A percentile compares a stretch with the other conserved stretches of the same genome.
Conservation (phyloP, 805 yeast genomes). For the Candida ortonii region DNA sequence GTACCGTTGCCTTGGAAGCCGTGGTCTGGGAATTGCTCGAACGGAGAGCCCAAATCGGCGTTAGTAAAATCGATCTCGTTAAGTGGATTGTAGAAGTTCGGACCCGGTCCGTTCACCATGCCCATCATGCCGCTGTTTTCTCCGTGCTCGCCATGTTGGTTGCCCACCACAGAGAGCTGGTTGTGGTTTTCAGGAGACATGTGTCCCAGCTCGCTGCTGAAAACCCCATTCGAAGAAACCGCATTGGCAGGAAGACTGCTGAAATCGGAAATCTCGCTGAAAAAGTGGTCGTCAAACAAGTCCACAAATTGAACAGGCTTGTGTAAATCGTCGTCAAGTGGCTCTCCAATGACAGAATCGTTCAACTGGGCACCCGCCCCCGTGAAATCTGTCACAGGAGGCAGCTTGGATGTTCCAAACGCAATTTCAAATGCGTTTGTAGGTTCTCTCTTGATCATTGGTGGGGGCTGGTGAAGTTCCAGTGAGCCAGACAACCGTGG, state of each 20-base stretch:
- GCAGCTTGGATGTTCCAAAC: constrained; percentile 35
- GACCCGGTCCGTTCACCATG: constrained; percentile 8
- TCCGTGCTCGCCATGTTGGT: constrained; percentile 1
- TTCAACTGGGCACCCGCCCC: constrained; percentile 5
- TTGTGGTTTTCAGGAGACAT: constrained; percentile 7
- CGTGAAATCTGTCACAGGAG: constrained; percentile 35
- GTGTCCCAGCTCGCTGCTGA: constrained; percentile 8
- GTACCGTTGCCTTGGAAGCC: constrained; percentile 1
- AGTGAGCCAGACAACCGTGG: constrained; percentile 13
- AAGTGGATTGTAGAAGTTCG: constrained; percentile 28
- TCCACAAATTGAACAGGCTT: constrained; percentile 23
- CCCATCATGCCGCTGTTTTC: constrained; percentile 11
- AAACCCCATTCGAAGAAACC: constrained; percentile 7
- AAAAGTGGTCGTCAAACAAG: constrained; percentile 33
- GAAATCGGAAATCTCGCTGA: constrained; percentile 31
- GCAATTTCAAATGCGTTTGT: constrained; percentile 35
- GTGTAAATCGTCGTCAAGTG: constrained; percentile 10
- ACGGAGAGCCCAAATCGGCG: constrained; percentile 32
- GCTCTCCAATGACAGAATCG: constrained; percentile 1
- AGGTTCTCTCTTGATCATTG: constrained; percentile 22
- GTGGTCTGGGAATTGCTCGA: constrained; percentile 19
- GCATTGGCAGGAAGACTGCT: constrained; percentile 18
- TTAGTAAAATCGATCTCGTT: constrained; percentile 40
- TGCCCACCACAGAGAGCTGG: constrained; percentile 8
- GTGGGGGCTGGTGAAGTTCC: constrained; percentile 15